A percentile compares a stretch with the other conserved stretches of the same genome.
Conservation (phyloP, 495 filamentous ascomycete species). For the Trichoderma parareesei region DNA sequence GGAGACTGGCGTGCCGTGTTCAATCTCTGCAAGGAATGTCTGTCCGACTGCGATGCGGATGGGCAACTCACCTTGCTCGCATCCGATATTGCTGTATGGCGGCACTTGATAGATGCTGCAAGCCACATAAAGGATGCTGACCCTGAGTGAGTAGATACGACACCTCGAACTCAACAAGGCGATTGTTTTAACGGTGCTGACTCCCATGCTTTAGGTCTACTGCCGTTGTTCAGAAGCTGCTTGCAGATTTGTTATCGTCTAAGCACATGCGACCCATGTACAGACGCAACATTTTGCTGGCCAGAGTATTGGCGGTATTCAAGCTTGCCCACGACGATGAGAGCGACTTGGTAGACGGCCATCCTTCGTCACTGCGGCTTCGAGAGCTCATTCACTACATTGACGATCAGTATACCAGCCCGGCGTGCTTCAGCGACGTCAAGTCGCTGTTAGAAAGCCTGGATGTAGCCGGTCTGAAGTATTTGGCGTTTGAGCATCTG, state of each 20-base stretch:
- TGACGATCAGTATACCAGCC: constrained; percentile 24
- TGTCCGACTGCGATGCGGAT: constrained; percentile 21
- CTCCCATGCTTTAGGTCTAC: not conserved
- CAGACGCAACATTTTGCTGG: constrained; percentile 11
- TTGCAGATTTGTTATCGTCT: not conserved
- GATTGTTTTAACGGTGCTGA: not conserved
- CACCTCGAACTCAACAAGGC: not conserved
- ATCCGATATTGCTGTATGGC: constrained; percentile 29
- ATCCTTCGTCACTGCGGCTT: constrained; percentile 12
- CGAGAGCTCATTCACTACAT: constrained; percentile 24
- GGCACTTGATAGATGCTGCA: constrained; percentile 21
- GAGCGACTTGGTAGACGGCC: constrained; percentile 18
- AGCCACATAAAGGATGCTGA: constrained; percentile 14
- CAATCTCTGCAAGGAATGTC: constrained; percentile 23
- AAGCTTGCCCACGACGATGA: constrained; percentile 20
- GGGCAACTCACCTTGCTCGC: constrained; percentile 21
- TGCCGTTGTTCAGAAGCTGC: not conserved
- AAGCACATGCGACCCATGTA: constrained; percentile 9
- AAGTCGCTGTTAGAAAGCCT: constrained; percentile 26
- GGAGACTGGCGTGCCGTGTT: constrained; percentile 27
- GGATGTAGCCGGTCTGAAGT: constrained; percentile 22
- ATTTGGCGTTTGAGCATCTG: constrained; percentile 17
- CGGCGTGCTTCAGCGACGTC: constrained; percentile 29
- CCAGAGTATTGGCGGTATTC: constrained; percentile 10
- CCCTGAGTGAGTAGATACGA: not conserved